Percentiles rank a stretch among this genome's conserved stretches.
phyloP scores from a whole-genome alignment of 75 land plant species.

The Cryptomeria japonica region DNA sequence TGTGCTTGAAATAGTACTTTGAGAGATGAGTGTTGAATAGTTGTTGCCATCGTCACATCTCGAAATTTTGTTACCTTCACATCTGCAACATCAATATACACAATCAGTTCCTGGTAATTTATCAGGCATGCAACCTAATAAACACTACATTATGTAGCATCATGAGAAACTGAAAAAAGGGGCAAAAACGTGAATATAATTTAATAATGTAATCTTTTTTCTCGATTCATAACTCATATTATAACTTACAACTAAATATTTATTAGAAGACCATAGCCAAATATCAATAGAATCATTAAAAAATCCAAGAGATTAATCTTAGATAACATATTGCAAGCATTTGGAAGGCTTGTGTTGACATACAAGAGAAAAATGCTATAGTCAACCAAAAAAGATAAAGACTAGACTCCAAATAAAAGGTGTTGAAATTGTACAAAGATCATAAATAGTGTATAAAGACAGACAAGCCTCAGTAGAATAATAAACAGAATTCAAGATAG shows the following conservation, averaged over 20 bases:
- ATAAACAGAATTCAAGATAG: neutral
- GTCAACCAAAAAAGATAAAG: neutral
- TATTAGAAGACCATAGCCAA: neutral
- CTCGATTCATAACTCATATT: neutral
- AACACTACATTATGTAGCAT: neutral
- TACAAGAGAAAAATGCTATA: neutral
- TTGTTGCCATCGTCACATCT: neutral
- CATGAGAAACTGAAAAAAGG: neutral
- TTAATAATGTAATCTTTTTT: neutral
- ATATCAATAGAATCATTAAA: neutral
- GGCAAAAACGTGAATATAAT: neutral
- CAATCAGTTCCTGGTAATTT: constrained; percentile 1
- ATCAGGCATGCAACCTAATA: neutral
- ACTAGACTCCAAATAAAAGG: neutral
- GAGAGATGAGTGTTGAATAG: constrained; percentile 9
- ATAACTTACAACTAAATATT: neutral
- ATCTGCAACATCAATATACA: constrained; percentile 11
- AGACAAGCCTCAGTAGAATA: neutral
- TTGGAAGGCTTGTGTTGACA: neutral
- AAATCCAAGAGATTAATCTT: neutral
- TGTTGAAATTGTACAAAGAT: neutral
- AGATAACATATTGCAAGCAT: neutral
- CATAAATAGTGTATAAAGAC: neutral
- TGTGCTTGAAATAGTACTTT: neutral
- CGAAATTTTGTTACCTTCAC: constrained; percentile 13